These are phyloP conservation scores for Aurinia saxatilis DNA, from an alignment of 345 rosid species.

Conservation along the genomic window DNA sequence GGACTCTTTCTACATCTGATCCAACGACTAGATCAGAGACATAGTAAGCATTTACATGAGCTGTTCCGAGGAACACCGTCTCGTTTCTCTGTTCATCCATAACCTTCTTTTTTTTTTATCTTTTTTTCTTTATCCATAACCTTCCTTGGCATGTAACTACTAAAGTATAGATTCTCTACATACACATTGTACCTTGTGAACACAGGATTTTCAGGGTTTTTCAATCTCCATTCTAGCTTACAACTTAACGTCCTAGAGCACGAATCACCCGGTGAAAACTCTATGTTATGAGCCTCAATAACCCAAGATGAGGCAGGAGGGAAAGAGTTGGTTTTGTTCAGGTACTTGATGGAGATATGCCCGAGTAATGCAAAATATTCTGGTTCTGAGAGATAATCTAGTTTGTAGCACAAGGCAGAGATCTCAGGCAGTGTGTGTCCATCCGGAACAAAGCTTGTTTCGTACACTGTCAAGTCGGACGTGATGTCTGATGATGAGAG, in stretches of 20 bases:
- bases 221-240: constrained; percentile 51
- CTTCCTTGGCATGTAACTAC: constrained; percentile 7
- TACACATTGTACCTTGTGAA: constrained; percentile 51
- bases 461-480: constrained; percentile 41
- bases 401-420: constrained; percentile 47
- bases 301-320: constrained; percentile 53
- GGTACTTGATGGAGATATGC: constrained; percentile 30
- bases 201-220: constrained; percentile 14
- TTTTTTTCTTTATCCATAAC: too few species aligned
- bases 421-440: constrained; percentile 51
- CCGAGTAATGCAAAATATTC: constrained; percentile 62
- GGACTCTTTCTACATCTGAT: constrained; percentile 34
- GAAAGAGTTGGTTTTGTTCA: constrained; percentile 31
- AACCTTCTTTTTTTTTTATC: too few species aligned
- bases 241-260: constrained; percentile 37
- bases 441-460: constrained; percentile 34
- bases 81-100: constrained; percentile 9
- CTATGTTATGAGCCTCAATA: constrained; percentile 34
- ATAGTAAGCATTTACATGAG: constrained; percentile 51
- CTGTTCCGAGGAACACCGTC: constrained; percentile 46
- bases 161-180: constrained; percentile 30
- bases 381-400: constrained; percentile 8
- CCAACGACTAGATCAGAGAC: constrained; percentile 42
- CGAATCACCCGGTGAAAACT: constrained; percentile 29
- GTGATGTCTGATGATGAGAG: constrained; percentile 18